These are phyloP conservation scores for Phytopythium litorale DNA, from an alignment of 352 stramenopile species.

Conservation along the genomic window DNA sequence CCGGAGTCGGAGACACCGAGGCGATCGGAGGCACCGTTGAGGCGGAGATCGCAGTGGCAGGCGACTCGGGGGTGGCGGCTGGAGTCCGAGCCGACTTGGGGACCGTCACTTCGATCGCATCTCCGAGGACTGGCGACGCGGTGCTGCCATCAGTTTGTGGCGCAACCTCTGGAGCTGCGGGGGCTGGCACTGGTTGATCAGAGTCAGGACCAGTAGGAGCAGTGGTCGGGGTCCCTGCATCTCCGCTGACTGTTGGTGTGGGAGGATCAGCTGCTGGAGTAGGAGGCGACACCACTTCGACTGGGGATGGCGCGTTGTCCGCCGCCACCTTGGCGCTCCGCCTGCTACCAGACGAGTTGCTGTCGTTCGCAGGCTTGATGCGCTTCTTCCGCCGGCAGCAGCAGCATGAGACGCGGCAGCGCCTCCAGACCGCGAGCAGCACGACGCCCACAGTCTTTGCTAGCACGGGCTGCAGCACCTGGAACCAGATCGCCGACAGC, in stretches of 20 bases:
- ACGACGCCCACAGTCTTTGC: conserved; percentile 34
- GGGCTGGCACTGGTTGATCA: neutral
- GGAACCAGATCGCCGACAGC: conserved; percentile 49
- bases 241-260: neutral
- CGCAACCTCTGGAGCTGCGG: conserved; percentile 6
- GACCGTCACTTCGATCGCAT: conserved; percentile 2
- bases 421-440: conserved; percentile 26
- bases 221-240: neutral
- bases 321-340: conserved; percentile 34
- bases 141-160: neutral
- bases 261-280: conserved; percentile 8
- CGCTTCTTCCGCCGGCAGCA: conserved; percentile 18
- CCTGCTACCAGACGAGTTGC: neutral
- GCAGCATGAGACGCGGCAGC: conserved; percentile 16
- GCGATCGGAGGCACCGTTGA: neutral
- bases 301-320: conserved; percentile 16
- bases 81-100: conserved; percentile 4
- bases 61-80: neutral
- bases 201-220: neutral
- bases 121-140: neutral
- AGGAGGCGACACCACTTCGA: neutral
- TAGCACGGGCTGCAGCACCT: conserved; percentile 49
- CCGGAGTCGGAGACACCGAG: neutral
- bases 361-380: conserved; percentile 2
- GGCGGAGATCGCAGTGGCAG: neutral